Percentiles rank a stretch among this genome's conserved stretches.
Evolutionary conservation across 768 basidiomycete species (phyloP).

Genomic region (Suillus variegatus): DNA sequence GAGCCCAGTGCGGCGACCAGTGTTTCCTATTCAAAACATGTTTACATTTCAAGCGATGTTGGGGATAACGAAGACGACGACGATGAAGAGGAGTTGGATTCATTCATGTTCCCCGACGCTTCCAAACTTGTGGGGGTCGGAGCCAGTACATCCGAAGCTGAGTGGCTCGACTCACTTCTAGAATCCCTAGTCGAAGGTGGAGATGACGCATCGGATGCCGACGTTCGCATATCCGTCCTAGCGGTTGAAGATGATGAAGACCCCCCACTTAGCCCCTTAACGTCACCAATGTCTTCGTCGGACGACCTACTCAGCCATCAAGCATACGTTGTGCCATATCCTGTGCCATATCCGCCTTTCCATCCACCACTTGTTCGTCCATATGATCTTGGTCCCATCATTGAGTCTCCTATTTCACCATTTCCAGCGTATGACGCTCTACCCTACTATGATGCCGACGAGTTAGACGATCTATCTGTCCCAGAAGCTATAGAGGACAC

Average conservation of each 20-base stretch:
- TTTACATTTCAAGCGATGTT: constrained; percentile 39
- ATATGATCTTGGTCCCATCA: constrained; percentile 47
- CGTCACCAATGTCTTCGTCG: constrained; percentile 75
- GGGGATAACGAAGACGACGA: constrained; percentile 51
- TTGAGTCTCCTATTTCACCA: constrained; percentile 42
- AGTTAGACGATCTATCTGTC: constrained; percentile 67
- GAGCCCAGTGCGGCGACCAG: constrained; percentile 23
- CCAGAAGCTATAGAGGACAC: constrained; percentile 84
- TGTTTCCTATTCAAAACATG: constrained; percentile 33
- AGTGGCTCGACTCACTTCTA: constrained; percentile 82
- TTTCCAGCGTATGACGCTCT: constrained; percentile 49
- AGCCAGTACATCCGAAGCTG: constrained; percentile 60
- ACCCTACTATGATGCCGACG: constrained; percentile 63
- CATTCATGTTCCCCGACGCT: constrained; percentile 83
- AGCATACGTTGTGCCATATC: constrained; percentile 55
- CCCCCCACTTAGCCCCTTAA: constrained; percentile 55
- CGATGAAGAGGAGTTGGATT: constrained; percentile 48
- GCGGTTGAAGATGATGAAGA: constrained; percentile 66
- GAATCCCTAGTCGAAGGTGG: constrained; percentile 74
- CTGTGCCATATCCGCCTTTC: constrained; percentile 67
- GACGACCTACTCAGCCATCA: constrained; percentile 67
- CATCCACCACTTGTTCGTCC: constrained; percentile 57
- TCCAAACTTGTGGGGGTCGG: constrained; percentile 48
- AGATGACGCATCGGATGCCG: constrained; percentile 53
- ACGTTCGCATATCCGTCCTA: constrained; percentile 46